Evolutionary conservation across 2,329 filamentous ascomycete species (phyloP).

Genomic region (Fonsecaea erecta): DNA sequence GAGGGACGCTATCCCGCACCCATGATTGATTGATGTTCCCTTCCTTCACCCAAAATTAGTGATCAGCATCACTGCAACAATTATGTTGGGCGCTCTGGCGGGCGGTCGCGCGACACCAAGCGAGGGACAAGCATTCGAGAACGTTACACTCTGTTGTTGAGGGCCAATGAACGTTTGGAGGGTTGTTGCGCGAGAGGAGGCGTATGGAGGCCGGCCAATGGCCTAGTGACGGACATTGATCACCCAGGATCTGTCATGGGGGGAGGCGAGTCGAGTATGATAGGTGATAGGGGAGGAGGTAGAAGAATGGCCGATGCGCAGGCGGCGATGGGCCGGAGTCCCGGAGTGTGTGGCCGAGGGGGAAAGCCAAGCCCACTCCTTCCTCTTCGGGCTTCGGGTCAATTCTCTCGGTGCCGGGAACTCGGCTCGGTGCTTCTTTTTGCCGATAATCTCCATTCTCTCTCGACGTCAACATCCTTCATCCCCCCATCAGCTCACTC

Average conservation of each 20-base stretch:
- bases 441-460: conserved; percentile 10
- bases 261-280: background rate
- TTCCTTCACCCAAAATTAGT: conserved; percentile 3
- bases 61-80: background rate
- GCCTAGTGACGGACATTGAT: conserved; percentile 8
- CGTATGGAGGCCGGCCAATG: conserved; percentile 9
- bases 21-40: background rate
- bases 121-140: conserved; percentile 5
- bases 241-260: background rate
- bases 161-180: conserved; percentile 4
- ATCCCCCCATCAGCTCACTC: background rate
- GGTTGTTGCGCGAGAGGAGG: background rate
- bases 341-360: conserved; percentile 5
- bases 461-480: background rate
- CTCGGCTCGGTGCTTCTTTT: conserved; percentile 24
- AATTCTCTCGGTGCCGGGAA: conserved; percentile 1
- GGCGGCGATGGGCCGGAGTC: background rate
- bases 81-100: background rate
- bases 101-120: conserved; percentile 9
- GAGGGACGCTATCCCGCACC: background rate
- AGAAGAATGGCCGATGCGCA: conserved; percentile 29
- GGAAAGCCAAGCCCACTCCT: background rate
- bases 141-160: conserved; percentile 3
- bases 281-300: conserved; percentile 21
- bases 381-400: conserved; percentile 7